These are phyloP conservation scores for Ophiocordyceps australis DNA, from an alignment of 2,329 filamentous ascomycete species.

Conservation along the genomic window DNA sequence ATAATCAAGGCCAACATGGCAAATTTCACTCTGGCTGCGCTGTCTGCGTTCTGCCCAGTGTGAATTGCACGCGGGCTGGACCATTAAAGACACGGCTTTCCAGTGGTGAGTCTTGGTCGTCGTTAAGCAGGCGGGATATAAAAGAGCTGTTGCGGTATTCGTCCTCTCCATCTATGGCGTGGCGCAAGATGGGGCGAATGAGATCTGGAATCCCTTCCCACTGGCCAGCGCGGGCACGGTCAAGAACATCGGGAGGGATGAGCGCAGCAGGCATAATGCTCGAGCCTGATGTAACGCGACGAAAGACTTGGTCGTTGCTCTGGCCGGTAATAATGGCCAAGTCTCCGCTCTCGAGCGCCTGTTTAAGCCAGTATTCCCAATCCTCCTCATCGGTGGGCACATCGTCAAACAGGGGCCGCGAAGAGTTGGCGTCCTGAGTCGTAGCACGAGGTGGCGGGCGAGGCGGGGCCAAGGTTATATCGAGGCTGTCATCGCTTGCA, in stretches of 20 bases:
- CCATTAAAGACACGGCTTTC: no score
- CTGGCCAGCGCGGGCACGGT: conserved; percentile 33
- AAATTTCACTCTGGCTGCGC: background rate
- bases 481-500: conserved; percentile 30
- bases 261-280: conserved; percentile 14
- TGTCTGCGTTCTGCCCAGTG: background rate
- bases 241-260: conserved; percentile 32
- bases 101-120: no score
- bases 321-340: conserved; percentile 27
- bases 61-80: no score
- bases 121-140: no score
- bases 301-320: conserved; percentile 17
- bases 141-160: conserved; percentile 2
- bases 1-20: no score
- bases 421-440: conserved; percentile 42
- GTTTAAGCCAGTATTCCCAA: conserved; percentile 61
- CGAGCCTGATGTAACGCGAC: conserved; percentile 7
- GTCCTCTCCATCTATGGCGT: conserved; percentile 21
- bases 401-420: conserved; percentile 40
- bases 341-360: conserved; percentile 45
- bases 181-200: conserved; percentile 32
- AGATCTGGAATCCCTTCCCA: conserved; percentile 41
- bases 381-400: no score
- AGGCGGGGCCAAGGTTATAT: conserved; percentile 40
- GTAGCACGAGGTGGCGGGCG: conserved; percentile 48